Evolutionary conservation across 176 grass and related monocot genomes (phyloP).

Genomic region (Urochloa ruziziensis): DNA sequence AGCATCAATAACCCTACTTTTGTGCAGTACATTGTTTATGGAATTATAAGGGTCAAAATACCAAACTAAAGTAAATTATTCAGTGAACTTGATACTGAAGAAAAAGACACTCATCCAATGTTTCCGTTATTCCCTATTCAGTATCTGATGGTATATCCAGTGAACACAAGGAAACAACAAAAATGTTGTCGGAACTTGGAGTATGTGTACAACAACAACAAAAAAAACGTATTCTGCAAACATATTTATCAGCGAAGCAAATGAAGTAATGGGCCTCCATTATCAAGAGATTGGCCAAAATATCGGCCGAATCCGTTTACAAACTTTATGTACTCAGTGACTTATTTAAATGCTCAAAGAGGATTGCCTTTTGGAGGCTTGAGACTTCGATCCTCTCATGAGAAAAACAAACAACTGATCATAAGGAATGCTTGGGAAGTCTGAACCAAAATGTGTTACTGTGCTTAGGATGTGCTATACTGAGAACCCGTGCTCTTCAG

Average conservation of each 20-base stretch:
- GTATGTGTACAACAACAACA: not conserved
- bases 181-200: not conserved
- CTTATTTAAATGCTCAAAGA: not conserved
- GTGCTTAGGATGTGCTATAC: not conserved
- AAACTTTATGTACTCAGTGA: not conserved
- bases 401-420: not conserved
- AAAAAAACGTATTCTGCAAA: not conserved
- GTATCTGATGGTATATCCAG: not conserved
- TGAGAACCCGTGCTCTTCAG: not conserved
- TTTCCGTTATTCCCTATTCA: not conserved
- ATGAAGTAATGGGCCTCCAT: not conserved
- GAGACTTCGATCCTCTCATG: not conserved
- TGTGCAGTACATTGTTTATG: not conserved
- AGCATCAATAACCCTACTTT: not conserved
- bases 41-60: not conserved
- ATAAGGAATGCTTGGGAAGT: not conserved
- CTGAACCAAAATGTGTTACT: not conserved
- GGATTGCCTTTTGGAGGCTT: not conserved
- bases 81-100: not conserved
- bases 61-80: not conserved
- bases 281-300: not conserved
- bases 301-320: not conserved
- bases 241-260: not conserved
- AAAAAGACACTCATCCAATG: not conserved
- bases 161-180: not conserved